These are phyloP conservation scores for Ballota nigra DNA, from an alignment of 257 asterid genomes.

Conservation along the genomic window DNA sequence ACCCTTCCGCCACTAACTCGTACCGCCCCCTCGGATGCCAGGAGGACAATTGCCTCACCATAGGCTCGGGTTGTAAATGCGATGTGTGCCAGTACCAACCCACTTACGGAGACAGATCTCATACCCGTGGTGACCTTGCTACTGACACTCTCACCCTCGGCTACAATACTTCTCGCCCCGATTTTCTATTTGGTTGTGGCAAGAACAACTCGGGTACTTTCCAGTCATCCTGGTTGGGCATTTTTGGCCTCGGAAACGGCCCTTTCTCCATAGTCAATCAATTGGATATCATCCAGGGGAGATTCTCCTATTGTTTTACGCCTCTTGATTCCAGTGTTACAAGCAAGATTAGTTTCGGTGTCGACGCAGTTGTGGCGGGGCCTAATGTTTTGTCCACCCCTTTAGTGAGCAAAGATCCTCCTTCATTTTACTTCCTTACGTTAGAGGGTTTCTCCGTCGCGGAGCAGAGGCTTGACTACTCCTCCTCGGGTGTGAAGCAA, in stretches of 20 bases:
- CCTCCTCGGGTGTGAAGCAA: too few species aligned
- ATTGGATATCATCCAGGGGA: neutral
- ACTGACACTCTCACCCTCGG: neutral
- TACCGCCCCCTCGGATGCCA: neutral
- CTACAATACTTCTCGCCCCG: too few species aligned
- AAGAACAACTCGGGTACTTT: conserved; percentile 44
- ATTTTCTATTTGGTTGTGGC: neutral
- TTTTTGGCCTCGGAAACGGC: neutral
- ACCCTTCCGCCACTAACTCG: neutral
- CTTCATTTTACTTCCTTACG: neutral
- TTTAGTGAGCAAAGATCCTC: conserved; percentile 19
- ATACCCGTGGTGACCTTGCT: neutral
- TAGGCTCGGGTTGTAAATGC: too few species aligned
- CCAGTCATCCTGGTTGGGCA: conserved; percentile 24
- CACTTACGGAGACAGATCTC: neutral
- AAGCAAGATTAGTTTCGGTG: conserved; percentile 57
- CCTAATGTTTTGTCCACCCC: conserved; percentile 42
- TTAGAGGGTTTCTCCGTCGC: neutral
- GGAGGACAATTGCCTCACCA: too few species aligned
- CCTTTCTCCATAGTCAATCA: neutral
- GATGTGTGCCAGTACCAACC: neutral
- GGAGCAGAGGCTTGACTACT: neutral
- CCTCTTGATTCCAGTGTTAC: neutral
- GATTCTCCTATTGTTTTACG: neutral
- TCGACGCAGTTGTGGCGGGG: conserved; percentile 28